Percentiles rank a stretch among this genome's conserved stretches.
These are phyloP conservation scores for Magnusiomyces clavatus DNA, from an alignment of 1,139 yeast genomes.

Conservation along the genomic window DNA sequence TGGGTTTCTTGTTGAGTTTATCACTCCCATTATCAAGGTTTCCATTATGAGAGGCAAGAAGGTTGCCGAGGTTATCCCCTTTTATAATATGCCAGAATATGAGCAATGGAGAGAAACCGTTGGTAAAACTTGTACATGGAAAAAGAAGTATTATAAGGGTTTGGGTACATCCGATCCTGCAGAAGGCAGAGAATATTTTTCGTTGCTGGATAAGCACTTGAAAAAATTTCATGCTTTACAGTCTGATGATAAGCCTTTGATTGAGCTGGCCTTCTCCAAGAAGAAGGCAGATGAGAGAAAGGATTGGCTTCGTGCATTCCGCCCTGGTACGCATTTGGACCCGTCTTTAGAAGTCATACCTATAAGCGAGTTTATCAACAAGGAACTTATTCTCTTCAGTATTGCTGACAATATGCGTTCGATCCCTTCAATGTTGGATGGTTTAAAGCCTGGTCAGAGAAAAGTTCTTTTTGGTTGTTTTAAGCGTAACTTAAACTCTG, in stretches of 20 bases:
- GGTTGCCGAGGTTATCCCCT: slow-evolving; percentile 50
- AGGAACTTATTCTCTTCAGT: slow-evolving; percentile 87
- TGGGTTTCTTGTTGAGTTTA: slow-evolving; percentile 86
- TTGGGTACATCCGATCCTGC: slow-evolving; percentile 83
- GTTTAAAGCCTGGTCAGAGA: slow-evolving; percentile 96
- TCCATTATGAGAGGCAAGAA: slow-evolving; percentile 63
- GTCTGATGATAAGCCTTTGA: slow-evolving; percentile 69
- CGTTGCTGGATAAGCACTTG: slow-evolving; percentile 77
- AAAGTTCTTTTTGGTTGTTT: slow-evolving; percentile 86
- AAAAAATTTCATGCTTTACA: slow-evolving; percentile 78
- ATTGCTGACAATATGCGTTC: slow-evolving; percentile 97
- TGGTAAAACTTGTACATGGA: slow-evolving; percentile 72
- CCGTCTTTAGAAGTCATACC: slow-evolving; percentile 75
- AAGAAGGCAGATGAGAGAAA: slow-evolving; percentile 96
- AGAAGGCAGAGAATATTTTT: slow-evolving; percentile 86
- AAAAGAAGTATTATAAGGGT: slow-evolving; percentile 96
- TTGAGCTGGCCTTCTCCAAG: slow-evolving; percentile 92
- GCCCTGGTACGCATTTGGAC: slow-evolving; percentile 89
- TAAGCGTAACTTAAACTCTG: slow-evolving; percentile 66
- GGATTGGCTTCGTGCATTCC: slow-evolving; percentile 86
- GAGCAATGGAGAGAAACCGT: slow-evolving; percentile 88
- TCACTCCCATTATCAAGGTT: slow-evolving; percentile 94
- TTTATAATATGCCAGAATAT: slow-evolving; percentile 94
- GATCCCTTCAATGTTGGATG: slow-evolving; percentile 90
- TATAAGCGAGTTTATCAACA: slow-evolving; percentile 87